phyloP scores from a whole-genome alignment of 768 basidiomycete species.

The Pleurotus citrinopileatus region DNA sequence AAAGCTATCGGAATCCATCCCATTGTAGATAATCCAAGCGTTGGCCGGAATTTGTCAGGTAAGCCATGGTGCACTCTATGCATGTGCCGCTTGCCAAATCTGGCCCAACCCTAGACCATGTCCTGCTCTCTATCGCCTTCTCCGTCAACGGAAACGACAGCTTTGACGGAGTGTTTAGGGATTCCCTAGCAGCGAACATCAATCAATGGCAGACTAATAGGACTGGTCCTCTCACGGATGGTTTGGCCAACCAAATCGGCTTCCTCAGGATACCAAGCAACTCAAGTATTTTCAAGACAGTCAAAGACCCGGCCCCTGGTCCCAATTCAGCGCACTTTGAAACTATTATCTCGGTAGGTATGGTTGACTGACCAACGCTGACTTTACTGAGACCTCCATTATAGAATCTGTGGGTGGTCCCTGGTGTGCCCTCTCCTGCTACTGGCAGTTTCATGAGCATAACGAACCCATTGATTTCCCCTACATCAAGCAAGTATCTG shows the following conservation, averaged over 20 bases:
- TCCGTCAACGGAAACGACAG: slow-evolving; percentile 18
- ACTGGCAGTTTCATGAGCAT: slow-evolving; percentile 26
- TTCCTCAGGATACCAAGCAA: slow-evolving; percentile 24
- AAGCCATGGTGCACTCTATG: not conserved
- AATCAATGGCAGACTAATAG: slow-evolving; percentile 18
- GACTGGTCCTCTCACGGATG: slow-evolving; percentile 18
- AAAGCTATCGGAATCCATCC: slow-evolving; percentile 16
- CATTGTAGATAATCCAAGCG: slow-evolving; percentile 13
- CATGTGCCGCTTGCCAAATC: no score
- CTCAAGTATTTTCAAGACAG: slow-evolving; percentile 18
- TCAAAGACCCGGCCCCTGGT: slow-evolving; percentile 26
- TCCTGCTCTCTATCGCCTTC: slow-evolving; percentile 13
- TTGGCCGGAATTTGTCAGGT: slow-evolving; percentile 1
- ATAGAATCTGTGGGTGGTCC: slow-evolving; percentile 14
- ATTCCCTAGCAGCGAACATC: slow-evolving; percentile 4
- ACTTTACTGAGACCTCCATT: not conserved
- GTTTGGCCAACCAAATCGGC: slow-evolving; percentile 16
- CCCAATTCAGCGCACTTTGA: slow-evolving; percentile 25
- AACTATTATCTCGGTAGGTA: slow-evolving; percentile 25
- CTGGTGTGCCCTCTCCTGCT: slow-evolving; percentile 19
- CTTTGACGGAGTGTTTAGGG: slow-evolving; percentile 12
- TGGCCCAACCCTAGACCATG: slow-evolving; percentile 12
- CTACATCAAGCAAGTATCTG: slow-evolving; percentile 27
- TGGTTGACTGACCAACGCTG: not conserved
- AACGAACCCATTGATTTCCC: slow-evolving; percentile 22